Evolutionary conservation across 2,329 filamentous ascomycete genomes (phyloP).

Genomic region (Ophiostoma novo-ulmi): DNA sequence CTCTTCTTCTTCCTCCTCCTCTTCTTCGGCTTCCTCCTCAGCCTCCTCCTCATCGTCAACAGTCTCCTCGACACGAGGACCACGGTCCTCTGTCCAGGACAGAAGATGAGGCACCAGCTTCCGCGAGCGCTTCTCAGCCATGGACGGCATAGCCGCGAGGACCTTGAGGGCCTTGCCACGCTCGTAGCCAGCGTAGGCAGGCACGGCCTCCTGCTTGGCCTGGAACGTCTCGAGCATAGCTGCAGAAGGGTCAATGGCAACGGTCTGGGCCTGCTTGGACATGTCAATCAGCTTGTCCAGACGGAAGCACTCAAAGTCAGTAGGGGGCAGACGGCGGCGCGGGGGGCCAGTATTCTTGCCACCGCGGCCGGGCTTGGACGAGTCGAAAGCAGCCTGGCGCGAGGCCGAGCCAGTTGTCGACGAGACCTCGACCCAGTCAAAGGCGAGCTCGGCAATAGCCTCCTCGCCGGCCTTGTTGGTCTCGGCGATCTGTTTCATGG

Average conservation of each 20-base stretch:
- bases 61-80: conserved; percentile 13
- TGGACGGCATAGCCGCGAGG: conserved; percentile 63
- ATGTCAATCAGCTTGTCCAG: conserved; percentile 54
- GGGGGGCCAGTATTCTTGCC: conserved; percentile 26
- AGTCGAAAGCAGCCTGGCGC: conserved; percentile 38
- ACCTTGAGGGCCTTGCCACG: conserved; percentile 76
- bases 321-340: conserved; percentile 41
- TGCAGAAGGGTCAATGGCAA: conserved; percentile 50
- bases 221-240: conserved; percentile 61
- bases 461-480: conserved; percentile 63
- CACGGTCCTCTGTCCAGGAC: conserved; percentile 62
- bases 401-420: conserved; percentile 50
- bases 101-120: conserved; percentile 81
- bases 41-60: conserved; percentile 39
- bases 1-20: conserved; percentile 39
- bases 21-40: conserved; percentile 32
- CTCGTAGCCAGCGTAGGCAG: conserved; percentile 51
- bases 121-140: conserved; percentile 83
- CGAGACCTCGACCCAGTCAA: conserved; percentile 66
- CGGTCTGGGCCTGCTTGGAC: conserved; percentile 48
- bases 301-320: conserved; percentile 83
- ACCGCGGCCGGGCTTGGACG: not conserved
- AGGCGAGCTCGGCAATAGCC: conserved; percentile 63
- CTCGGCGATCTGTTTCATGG: conserved; percentile 69
- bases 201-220: conserved; percentile 52